Conservation (phyloP, 2,329 filamentous ascomycete genomes). For the Fusarium duplospermum region DNA sequence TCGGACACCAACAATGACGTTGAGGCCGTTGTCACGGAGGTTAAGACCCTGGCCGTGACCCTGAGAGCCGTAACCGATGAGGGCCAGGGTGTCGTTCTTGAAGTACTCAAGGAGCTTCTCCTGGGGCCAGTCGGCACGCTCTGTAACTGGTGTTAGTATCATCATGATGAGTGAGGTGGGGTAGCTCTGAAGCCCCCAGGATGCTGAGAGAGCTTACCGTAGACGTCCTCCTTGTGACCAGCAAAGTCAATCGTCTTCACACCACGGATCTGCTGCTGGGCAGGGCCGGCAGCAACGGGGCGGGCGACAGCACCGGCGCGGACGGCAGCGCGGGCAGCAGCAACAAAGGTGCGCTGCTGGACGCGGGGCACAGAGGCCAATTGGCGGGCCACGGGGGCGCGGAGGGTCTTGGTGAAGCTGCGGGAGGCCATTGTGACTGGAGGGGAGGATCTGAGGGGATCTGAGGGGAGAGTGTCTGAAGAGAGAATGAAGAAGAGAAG, state of each 20-base stretch:
- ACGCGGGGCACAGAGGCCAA: slow-evolving; percentile 66
- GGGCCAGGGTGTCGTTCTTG: slow-evolving; percentile 98
- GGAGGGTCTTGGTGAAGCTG: slow-evolving; percentile 76
- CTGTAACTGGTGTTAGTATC: slow-evolving; percentile 60
- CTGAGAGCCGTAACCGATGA: slow-evolving; percentile 98
- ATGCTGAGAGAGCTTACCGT: slow-evolving; percentile 67
- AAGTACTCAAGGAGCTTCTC: slow-evolving; percentile 99
- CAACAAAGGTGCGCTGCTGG: slow-evolving; percentile 72
- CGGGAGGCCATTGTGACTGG: slow-evolving; percentile 78
- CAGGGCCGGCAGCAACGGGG: slow-evolving; percentile 60
- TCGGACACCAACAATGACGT: slow-evolving; percentile 98
- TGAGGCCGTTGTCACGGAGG: slow-evolving; percentile 99
- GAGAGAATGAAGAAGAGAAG: slow-evolving; percentile 42
- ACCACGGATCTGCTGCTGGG: slow-evolving; percentile 83
- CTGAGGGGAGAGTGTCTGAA: slow-evolving; percentile 43
- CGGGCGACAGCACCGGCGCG: slow-evolving; percentile 65
- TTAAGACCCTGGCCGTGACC: slow-evolving; percentile 99
- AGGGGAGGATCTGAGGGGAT: slow-evolving; percentile 13
- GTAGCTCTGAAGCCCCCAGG: not conserved
- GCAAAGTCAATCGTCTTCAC: slow-evolving; percentile 99
- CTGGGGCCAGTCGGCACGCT: slow-evolving; percentile 97
- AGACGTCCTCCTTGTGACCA: slow-evolving; percentile 93
- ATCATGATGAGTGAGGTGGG: not conserved
- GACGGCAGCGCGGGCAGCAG: slow-evolving; percentile 68
- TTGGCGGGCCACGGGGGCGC: slow-evolving; percentile 72